A percentile compares a stretch with the other conserved stretches of the same genome.
phyloP scores from a whole-genome alignment of 805 yeast species.

The Pichia nanzhaoensis region DNA sequence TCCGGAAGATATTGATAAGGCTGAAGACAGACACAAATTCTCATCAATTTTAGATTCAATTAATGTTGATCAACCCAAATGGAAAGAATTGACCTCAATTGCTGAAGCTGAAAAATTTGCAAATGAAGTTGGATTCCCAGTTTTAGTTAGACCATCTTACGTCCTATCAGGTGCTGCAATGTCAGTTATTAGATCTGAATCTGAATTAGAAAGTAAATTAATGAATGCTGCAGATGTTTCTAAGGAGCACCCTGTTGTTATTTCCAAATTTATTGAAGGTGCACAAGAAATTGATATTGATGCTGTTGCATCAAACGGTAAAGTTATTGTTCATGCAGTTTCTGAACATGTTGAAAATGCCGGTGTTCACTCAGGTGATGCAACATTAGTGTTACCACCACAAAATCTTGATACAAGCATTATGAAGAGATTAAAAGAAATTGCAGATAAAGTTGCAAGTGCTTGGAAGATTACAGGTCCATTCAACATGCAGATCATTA shows the following conservation, averaged over 20 bases:
- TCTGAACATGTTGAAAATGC: slow-evolving; percentile 98
- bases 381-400: slow-evolving; percentile 92
- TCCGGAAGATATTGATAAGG: slow-evolving; percentile 92
- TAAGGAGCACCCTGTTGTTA: slow-evolving; percentile 95
- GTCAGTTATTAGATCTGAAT: slow-evolving; percentile 79
- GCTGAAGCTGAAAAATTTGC: slow-evolving; percentile 85
- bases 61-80: slow-evolving; percentile 92
- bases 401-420: slow-evolving; percentile 61
- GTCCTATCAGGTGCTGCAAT: slow-evolving; percentile 98
- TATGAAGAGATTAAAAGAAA: slow-evolving; percentile 70
- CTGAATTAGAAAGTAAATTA: slow-evolving; percentile 76
- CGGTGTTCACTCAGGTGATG: slow-evolving; percentile 98
- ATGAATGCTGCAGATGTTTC: slow-evolving; percentile 88
- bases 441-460: slow-evolving; percentile 86
- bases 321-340: slow-evolving; percentile 87
- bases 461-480: slow-evolving; percentile 98
- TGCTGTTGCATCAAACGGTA: slow-evolving; percentile 88
- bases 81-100: slow-evolving; percentile 90
- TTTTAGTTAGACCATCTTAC: slow-evolving; percentile 93
- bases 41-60: slow-evolving; percentile 90
- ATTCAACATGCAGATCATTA: slow-evolving; percentile 95
- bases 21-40: slow-evolving; percentile 98
- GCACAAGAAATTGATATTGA: slow-evolving; percentile 97
- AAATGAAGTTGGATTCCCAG: slow-evolving; percentile 84
- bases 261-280: slow-evolving; percentile 90